Conservation (phyloP, 1,284 basidiomycete species). For the Papiliotrema fonsecae region DNA sequence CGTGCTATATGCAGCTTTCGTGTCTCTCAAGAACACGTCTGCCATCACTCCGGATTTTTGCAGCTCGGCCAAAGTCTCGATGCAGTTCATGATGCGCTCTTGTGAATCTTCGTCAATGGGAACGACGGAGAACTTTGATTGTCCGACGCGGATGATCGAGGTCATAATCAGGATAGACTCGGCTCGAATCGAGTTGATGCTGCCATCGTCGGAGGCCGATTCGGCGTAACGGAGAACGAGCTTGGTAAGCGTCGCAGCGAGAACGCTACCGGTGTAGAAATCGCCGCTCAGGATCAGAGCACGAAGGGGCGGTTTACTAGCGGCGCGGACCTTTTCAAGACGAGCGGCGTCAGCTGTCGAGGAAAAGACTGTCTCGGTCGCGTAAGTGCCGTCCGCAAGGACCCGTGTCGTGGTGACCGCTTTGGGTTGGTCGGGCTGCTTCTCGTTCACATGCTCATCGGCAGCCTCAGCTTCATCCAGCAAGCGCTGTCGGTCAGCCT, state of each 20-base stretch:
- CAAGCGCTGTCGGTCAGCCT: slow-evolving; percentile 50
- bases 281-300: slow-evolving; percentile 90
- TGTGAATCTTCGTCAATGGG: slow-evolving; percentile 97
- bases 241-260: slow-evolving; percentile 86
- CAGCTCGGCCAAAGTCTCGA: slow-evolving; percentile 79
- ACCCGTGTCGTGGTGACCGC: slow-evolving; percentile 58
- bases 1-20: slow-evolving; percentile 85
- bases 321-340: slow-evolving; percentile 75
- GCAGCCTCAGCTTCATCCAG: slow-evolving; percentile 68
- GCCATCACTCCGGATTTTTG: slow-evolving; percentile 61
- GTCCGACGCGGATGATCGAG: slow-evolving; percentile 91
- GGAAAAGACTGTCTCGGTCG: slow-evolving; percentile 87
- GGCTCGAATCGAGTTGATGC: slow-evolving; percentile 72
- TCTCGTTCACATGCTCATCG: slow-evolving; percentile 45
- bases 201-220: slow-evolving; percentile 56
- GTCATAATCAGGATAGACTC: slow-evolving; percentile 99
- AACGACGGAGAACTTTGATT: slow-evolving; percentile 87
- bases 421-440: slow-evolving; percentile 46
- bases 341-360: slow-evolving; percentile 63
- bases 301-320: slow-evolving; percentile 84
- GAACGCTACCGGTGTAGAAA: slow-evolving; percentile 91
- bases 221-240: slow-evolving; percentile 78
- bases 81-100: slow-evolving; percentile 95
- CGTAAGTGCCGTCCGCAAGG: slow-evolving; percentile 95
- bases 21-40: slow-evolving; percentile 88